These are phyloP conservation scores for Scolecobasidium constrictum DNA, from an alignment of 2,329 filamentous ascomycete genomes.

Conservation along the genomic window DNA sequence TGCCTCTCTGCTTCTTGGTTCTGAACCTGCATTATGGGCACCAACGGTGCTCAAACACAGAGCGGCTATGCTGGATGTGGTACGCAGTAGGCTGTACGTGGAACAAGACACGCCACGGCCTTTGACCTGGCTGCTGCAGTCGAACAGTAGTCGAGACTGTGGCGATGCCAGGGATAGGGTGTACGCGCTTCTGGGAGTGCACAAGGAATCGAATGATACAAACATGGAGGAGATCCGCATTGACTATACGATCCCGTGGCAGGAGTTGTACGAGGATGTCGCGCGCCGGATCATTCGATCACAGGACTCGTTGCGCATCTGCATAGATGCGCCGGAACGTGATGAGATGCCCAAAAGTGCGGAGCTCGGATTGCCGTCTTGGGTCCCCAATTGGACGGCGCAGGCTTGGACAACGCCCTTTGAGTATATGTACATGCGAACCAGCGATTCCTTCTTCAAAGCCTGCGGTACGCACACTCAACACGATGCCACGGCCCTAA, in stretches of 20 bases:
- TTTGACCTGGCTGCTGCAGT: constrained; percentile 4
- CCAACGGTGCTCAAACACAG: constrained; percentile 1
- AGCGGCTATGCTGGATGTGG: neutral
- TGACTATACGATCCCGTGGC: neutral
- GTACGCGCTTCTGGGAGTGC: neutral
- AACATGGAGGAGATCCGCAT: neutral
- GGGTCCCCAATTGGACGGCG: neutral
- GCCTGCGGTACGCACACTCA: neutral
- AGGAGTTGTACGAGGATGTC: neutral
- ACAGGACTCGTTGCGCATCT: neutral
- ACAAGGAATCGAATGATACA: neutral
- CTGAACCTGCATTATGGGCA: no score
- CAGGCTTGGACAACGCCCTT: neutral
- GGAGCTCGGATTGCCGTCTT: neutral
- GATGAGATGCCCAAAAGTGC: neutral
- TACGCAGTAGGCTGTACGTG: neutral
- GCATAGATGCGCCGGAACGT: neutral
- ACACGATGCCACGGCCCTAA: no score
- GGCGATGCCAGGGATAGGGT: neutral
- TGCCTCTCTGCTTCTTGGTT: no score
- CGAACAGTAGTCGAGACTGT: neutral
- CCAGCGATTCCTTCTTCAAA: neutral
- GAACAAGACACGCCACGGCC: constrained; percentile 1
- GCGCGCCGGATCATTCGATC: constrained; percentile 3
- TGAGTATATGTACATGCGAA: neutral